Evolutionary conservation across 169 alveolate species (phyloP).

Genomic region (Eimeria tenella): DNA sequence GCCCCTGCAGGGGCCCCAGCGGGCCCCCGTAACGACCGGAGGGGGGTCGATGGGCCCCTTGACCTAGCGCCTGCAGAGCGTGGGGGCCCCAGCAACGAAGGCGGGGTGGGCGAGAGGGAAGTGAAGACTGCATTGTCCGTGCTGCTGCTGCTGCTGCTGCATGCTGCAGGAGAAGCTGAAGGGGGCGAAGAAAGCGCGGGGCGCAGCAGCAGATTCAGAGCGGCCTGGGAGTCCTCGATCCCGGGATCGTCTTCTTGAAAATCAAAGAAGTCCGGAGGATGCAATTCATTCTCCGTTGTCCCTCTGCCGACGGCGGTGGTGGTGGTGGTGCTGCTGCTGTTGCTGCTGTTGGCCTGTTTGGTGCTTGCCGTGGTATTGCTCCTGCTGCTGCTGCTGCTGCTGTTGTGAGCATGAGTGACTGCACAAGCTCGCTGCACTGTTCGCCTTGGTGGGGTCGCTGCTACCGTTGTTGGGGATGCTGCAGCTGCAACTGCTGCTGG

Average conservation of each 20-base stretch:
- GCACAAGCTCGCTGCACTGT: neutral
- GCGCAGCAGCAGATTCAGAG: constrained; percentile 28
- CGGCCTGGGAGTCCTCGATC: neutral
- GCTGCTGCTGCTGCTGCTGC: constrained; percentile 60
- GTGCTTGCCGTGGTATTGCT: neutral
- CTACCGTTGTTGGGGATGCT: neutral
- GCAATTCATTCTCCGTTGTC: neutral
- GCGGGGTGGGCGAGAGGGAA: constrained; percentile 16
- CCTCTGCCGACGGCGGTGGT: neutral
- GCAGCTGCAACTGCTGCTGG: neutral
- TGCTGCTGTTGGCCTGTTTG: neutral
- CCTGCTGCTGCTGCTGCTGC: constrained; percentile 12
- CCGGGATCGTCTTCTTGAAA: neutral
- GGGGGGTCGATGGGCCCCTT: neutral
- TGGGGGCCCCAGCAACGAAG: neutral
- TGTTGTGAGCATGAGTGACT: neutral
- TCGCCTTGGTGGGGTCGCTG: constrained; percentile 2
- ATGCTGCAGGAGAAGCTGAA: neutral
- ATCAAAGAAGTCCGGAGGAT: neutral
- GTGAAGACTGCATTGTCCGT: neutral
- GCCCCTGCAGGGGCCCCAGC: neutral
- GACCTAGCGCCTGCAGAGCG: neutral
- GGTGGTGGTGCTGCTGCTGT: neutral
- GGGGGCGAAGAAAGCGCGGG: neutral
- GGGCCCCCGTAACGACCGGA: neutral